Conservation (phyloP, 148 eudicot species). For the Cornus controversa region DNA sequence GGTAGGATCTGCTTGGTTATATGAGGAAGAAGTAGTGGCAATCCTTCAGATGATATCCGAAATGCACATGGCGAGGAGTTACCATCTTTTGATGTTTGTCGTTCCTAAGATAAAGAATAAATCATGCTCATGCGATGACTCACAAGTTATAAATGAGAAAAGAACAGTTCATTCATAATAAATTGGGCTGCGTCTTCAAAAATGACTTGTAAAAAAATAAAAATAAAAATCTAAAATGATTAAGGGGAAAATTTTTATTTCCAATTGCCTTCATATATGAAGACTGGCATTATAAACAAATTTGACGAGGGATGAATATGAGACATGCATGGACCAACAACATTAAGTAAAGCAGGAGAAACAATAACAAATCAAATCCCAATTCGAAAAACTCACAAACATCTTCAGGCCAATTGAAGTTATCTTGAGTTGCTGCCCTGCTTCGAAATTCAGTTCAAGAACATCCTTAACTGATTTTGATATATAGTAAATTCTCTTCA, state of each 20-base stretch:
- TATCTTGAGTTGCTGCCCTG: conserved; percentile 88
- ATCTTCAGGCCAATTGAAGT: conserved; percentile 96
- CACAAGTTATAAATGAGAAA: background rate
- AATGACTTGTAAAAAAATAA: too few relatives aligned
- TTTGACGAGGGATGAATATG: background rate
- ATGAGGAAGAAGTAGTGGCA: conserved; percentile 86
- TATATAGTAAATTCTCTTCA: conserved; percentile 90
- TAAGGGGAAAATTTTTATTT: too few relatives aligned
- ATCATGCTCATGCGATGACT: background rate
- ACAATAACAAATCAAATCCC: background rate
- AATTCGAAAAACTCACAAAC: conserved; percentile 70
- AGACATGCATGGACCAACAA: background rate
- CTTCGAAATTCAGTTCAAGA: conserved; percentile 75
- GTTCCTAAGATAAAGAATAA: conserved; percentile 43
- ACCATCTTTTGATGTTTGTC: conserved; percentile 90
- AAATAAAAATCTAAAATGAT: too few relatives aligned
- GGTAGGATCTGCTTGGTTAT: conserved; percentile 79
- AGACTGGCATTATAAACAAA: background rate
- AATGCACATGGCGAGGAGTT: conserved; percentile 62
- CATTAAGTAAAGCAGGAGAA: background rate
- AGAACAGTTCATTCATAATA: too few relatives aligned
- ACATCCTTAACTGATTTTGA: conserved; percentile 77
- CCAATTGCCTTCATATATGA: background rate
- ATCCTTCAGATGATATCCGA: conserved; percentile 97
- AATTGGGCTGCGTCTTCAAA: background rate